A percentile compares a stretch with the other conserved stretches of the same genome.
phyloP scores from a whole-genome alignment of 164 flowering plant species.

The Saururus chinensis region DNA sequence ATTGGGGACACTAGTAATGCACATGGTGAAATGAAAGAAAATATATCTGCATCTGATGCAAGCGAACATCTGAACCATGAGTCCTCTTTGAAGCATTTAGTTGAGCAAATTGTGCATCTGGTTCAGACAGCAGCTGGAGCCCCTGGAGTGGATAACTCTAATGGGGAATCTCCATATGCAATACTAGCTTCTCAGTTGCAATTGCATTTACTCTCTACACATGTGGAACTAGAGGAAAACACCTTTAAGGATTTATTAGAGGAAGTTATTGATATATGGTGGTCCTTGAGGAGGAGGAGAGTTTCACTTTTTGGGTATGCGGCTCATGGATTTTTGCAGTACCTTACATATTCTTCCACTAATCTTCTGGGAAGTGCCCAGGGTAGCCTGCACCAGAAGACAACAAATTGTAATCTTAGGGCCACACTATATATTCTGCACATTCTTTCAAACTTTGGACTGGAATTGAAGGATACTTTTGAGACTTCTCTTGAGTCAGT shows the following conservation, averaged over 20 bases:
- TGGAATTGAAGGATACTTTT: slow-evolving; percentile 71
- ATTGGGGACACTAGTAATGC: slow-evolving; percentile 10
- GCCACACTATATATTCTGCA: slow-evolving; percentile 71
- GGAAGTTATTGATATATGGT: slow-evolving; percentile 60
- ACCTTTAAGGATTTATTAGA: slow-evolving; percentile 24
- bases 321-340: slow-evolving; percentile 71
- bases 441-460: slow-evolving; percentile 82
- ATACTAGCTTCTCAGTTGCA: slow-evolving; percentile 53
- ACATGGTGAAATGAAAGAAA: slow-evolving; percentile 19
- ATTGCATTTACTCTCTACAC: slow-evolving; percentile 22
- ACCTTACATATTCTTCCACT: slow-evolving; percentile 59
- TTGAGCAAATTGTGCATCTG: slow-evolving; percentile 44
- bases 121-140: slow-evolving; percentile 70
- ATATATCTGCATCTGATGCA: slow-evolving; percentile 18
- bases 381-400: slow-evolving; percentile 27
- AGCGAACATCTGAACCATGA: slow-evolving; percentile 18
- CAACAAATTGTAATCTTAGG: slow-evolving; percentile 50
- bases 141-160: slow-evolving; percentile 54
- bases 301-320: slow-evolving; percentile 85
- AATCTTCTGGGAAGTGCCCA: slow-evolving; percentile 26
- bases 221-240: slow-evolving; percentile 28
- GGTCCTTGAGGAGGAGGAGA: slow-evolving; percentile 70
- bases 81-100: slow-evolving; percentile 24
- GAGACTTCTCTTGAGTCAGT: slow-evolving; percentile 65
- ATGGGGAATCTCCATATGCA: slow-evolving; percentile 37